Conservation (phyloP, 2,329 filamentous ascomycete genomes). For the Coniella lustricola region DNA sequence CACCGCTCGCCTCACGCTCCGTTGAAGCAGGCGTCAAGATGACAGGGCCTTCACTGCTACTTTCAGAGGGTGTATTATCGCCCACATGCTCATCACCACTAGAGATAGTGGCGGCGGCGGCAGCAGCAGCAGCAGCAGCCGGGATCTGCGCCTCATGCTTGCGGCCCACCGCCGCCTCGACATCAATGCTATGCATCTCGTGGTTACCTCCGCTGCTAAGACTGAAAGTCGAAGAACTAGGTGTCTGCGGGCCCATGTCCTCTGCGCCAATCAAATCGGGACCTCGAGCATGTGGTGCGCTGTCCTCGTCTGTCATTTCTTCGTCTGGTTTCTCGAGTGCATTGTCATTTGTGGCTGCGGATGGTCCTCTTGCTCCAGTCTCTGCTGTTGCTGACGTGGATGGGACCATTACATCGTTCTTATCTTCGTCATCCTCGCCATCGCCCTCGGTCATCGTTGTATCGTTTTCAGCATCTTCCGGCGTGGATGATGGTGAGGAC, state of each 20-base stretch:
- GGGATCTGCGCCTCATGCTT: slow-evolving; percentile 28
- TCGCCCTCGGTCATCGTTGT: slow-evolving; percentile 10
- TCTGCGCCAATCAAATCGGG: slow-evolving; percentile 79
- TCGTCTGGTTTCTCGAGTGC: slow-evolving; percentile 26
- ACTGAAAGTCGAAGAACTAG: slow-evolving; percentile 31
- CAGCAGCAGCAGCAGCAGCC: slow-evolving; percentile 9
- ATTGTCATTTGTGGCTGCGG: slow-evolving; percentile 15
- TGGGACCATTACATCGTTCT: slow-evolving; percentile 21
- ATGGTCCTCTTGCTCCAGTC: no score
- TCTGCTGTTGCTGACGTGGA: slow-evolving; percentile 35
- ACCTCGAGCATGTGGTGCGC: slow-evolving; percentile 74
- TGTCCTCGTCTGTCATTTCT: slow-evolving; percentile 46
- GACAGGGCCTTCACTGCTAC: background rate
- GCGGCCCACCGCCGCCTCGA: slow-evolving; percentile 55
- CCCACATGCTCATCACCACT: slow-evolving; percentile 15
- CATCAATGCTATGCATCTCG: slow-evolving; percentile 49
- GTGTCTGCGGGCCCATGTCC: slow-evolving; percentile 71
- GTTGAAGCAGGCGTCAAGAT: no score
- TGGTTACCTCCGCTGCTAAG: slow-evolving; percentile 32
- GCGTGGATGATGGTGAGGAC: slow-evolving; percentile 4
- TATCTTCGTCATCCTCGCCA: slow-evolving; percentile 21
- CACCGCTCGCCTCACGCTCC: no score
- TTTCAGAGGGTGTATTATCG: slow-evolving; percentile 13
- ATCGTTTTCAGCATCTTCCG: slow-evolving; percentile 13
- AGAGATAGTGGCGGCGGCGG: slow-evolving; percentile 14